These are phyloP conservation scores for Thecamonas trahens DNA, from an alignment of 78 protist species.

Conservation along the genomic window DNA sequence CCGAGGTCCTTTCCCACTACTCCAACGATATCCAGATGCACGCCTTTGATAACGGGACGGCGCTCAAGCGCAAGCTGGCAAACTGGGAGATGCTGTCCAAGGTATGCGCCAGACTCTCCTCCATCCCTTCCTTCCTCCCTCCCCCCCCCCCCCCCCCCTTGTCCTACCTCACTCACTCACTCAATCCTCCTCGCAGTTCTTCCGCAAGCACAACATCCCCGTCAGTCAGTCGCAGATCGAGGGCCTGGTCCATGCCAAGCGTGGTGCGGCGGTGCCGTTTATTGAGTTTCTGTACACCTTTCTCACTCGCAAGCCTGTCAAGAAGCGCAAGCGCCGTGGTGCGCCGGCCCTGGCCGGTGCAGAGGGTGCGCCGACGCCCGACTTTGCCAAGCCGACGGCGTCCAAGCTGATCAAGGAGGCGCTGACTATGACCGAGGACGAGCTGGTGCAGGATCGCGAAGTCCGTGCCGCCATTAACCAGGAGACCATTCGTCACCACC, in stretches of 20 bases:
- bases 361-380: conserved; percentile 4
- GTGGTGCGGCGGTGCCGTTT: conserved; percentile 5
- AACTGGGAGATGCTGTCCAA: conserved; percentile 30
- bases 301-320: conserved; percentile 7
- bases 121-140: too few relatives aligned
- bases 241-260: conserved; percentile 14
- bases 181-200: too few relatives aligned
- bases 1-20: conserved; percentile 54
- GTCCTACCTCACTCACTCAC: too few relatives aligned
- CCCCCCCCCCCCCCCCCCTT: too few relatives aligned
- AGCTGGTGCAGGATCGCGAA: too few relatives aligned
- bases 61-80: conserved; percentile 9
- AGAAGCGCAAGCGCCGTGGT: too few relatives aligned
- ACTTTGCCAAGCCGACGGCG: conserved; percentile 7
- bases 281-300: conserved; percentile 3
- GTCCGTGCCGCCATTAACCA: too few relatives aligned
- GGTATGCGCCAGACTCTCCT: too few relatives aligned
- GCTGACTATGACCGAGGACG: too few relatives aligned
- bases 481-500: too few relatives aligned
- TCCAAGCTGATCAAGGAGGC: not conserved
- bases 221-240: not conserved
- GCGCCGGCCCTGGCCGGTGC: too few relatives aligned
- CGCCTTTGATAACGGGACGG: conserved; percentile 42
- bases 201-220: conserved; percentile 2
- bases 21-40: conserved; percentile 45